Conservation (phyloP, 1,284 basidiomycete genomes). For the Athelia psychrophila region DNA sequence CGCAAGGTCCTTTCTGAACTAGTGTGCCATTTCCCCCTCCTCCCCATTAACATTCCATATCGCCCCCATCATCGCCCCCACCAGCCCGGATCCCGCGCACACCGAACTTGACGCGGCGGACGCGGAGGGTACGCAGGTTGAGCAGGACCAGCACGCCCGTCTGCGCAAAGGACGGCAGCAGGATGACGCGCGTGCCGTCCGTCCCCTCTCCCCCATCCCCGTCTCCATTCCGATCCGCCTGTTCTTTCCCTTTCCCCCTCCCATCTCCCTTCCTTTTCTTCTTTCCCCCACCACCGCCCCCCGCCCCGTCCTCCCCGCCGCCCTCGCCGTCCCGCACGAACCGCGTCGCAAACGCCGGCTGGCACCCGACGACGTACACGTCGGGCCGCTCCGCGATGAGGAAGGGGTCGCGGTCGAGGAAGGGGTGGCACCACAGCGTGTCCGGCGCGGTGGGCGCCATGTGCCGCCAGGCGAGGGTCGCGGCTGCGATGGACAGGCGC, state of each 20-base stretch:
- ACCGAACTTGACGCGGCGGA: slow-evolving; percentile 35
- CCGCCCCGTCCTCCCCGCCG: slow-evolving; percentile 30
- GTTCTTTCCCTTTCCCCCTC: too few relatives aligned
- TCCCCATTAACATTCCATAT: not conserved
- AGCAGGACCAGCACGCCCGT: slow-evolving; percentile 60
- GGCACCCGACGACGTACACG: slow-evolving; percentile 91
- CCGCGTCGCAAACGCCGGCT: slow-evolving; percentile 78
- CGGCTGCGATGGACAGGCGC: slow-evolving; percentile 70
- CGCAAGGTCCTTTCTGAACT: too few relatives aligned
- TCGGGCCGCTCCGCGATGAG: slow-evolving; percentile 83
- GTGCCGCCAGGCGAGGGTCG: slow-evolving; percentile 91
- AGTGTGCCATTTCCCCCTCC: not conserved
- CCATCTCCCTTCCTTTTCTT: too few relatives aligned
- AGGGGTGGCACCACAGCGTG: slow-evolving; percentile 98
- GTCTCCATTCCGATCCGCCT: slow-evolving; percentile 13
- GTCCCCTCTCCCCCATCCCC: slow-evolving; percentile 26
- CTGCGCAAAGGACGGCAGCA: slow-evolving; percentile 81
- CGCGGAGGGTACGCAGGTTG: slow-evolving; percentile 50
- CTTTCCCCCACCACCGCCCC: too few relatives aligned
- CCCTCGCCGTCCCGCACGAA: slow-evolving; percentile 42
- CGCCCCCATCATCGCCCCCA: not conserved
- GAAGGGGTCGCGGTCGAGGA: slow-evolving; percentile 87
- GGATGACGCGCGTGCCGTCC: slow-evolving; percentile 68
- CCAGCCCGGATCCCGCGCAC: slow-evolving; percentile 19
- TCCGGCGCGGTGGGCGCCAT: slow-evolving; percentile 98